Evolutionary conservation across 2,329 filamentous ascomycete species (phyloP).

Genomic region (Ambrosiella xylebori): DNA sequence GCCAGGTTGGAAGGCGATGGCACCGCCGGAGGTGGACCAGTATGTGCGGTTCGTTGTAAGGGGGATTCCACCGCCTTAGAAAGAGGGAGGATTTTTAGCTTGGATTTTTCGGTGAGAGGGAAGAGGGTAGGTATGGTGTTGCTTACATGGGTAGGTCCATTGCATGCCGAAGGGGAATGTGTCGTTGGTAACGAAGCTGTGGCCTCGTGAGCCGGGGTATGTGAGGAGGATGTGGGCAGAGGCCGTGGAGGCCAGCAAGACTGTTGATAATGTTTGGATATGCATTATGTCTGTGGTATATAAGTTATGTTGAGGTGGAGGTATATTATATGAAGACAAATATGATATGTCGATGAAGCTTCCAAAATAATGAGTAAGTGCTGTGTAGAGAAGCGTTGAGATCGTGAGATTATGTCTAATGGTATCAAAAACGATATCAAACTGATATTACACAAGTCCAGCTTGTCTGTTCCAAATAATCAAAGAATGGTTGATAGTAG

Average conservation of each 20-base stretch:
- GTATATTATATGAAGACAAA: not conserved
- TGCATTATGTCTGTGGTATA: not conserved
- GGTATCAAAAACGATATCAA: not conserved
- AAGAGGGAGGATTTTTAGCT: not conserved
- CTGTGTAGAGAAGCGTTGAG: not conserved
- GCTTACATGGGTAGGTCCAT: slow-evolving; percentile 55
- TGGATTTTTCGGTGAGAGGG: not conserved
- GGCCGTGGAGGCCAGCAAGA: slow-evolving; percentile 11
- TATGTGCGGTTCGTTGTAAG: slow-evolving; percentile 58
- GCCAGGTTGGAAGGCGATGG: slow-evolving; percentile 62
- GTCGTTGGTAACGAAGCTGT: slow-evolving; percentile 46
- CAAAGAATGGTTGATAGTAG: not conserved
- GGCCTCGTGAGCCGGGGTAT: slow-evolving; percentile 48
- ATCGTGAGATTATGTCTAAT: not conserved
- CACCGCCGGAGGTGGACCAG: slow-evolving; percentile 64
- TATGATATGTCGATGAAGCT: not conserved
- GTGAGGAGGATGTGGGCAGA: slow-evolving; percentile 39
- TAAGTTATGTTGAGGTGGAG: not conserved
- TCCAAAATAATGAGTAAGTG: not conserved
- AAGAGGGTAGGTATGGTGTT: not conserved
- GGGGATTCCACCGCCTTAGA: slow-evolving; percentile 56
- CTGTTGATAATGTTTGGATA: not conserved
- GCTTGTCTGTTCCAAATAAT: not conserved
- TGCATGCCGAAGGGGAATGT: slow-evolving; percentile 51
- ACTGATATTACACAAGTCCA: not conserved